Evolutionary conservation across 208 protist genomes (phyloP), one percentile per base, ranked within the genome.

Genomic region (Trypanosoma congolense): DNA sequence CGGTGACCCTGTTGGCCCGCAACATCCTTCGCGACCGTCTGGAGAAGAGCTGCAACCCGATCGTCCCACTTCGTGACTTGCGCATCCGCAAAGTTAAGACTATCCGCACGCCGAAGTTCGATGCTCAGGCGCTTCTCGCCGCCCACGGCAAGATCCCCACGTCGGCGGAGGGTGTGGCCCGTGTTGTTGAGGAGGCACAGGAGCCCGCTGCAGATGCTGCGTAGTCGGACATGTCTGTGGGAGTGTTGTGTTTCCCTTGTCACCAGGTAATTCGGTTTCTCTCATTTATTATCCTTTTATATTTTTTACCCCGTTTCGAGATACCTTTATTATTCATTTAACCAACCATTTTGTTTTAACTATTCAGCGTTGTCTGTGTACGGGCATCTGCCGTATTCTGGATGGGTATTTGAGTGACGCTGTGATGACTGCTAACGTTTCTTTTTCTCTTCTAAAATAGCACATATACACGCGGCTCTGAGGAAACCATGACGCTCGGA

Each of bases 61-160:
- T 99, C 77, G 98, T 96, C 87, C 98, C 98, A 47, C 70, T 99
- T 16, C 86, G 97, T 65, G 96, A 99, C 65, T 93, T 99, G 31
- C 96, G 83, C 88, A 97, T 99, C 75, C 87, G 96, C 79, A 99
- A 99, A 85, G 83, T 93, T 47, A 96, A 99, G 84, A 83, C 98
- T 25, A 61, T 99, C 42, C 97, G 97, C 75, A 84, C 82, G 33
- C 97, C 97, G 68, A 98, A 99, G 83, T 88, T 97, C 66, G 97
- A 99, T 63, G 74, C 73, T 29, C 66, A 82, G 73, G 90, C 93
- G 59, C 84, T 98, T 22, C 60, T 96, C 59, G 91, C 89, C 68
- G 80, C 92, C 40, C 94, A 98, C 81, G 83, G 84, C 61, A 63
- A 81, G 33, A 82, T 93, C 70, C 86, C 86, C 43, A 70, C 70